These are phyloP conservation scores for Tylopilus plumbeoviolaceoides DNA, from an alignment of 768 basidiomycete genomes.

Conservation along the genomic window DNA sequence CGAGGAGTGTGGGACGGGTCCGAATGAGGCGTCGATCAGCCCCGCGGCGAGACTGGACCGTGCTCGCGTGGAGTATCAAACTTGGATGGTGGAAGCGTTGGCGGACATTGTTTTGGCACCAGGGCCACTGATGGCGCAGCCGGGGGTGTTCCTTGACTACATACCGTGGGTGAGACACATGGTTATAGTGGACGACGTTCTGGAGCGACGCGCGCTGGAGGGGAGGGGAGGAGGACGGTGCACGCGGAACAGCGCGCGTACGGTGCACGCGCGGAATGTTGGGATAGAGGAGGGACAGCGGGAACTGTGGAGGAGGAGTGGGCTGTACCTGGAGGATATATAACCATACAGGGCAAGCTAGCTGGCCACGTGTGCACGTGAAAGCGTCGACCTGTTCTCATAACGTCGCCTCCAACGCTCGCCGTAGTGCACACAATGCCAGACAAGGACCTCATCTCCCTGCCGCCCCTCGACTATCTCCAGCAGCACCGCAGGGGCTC, in stretches of 20 bases:
- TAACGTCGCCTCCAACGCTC: conserved; percentile 12
- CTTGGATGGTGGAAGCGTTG: conserved; percentile 43
- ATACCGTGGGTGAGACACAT: conserved; percentile 64
- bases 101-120: conserved; percentile 43
- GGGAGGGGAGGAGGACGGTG: conserved; percentile 35
- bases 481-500: conserved; percentile 82
- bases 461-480: conserved; percentile 74
- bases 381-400: conserved; percentile 15
- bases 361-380: conserved; percentile 30
- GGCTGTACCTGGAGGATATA: conserved; percentile 11
- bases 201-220: conserved; percentile 33
- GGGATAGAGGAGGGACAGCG: conserved; percentile 36
- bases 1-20: conserved; percentile 28
- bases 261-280: conserved; percentile 43
- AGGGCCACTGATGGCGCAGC: conserved; percentile 40
- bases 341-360: conserved; percentile 6
- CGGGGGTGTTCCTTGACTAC: conserved; percentile 60
- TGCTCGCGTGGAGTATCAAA: conserved; percentile 44
- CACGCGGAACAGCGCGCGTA: conserved; percentile 56
- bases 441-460: conserved; percentile 43
- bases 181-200: conserved; percentile 57
- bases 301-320: conserved; percentile 28
- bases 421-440: conserved; percentile 1
- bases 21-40: conserved; percentile 34
- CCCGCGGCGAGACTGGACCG: conserved; percentile 29